These are phyloP conservation scores for Rubia peregrina DNA, from an alignment of 305 asterid species.

Conservation along the genomic window DNA sequence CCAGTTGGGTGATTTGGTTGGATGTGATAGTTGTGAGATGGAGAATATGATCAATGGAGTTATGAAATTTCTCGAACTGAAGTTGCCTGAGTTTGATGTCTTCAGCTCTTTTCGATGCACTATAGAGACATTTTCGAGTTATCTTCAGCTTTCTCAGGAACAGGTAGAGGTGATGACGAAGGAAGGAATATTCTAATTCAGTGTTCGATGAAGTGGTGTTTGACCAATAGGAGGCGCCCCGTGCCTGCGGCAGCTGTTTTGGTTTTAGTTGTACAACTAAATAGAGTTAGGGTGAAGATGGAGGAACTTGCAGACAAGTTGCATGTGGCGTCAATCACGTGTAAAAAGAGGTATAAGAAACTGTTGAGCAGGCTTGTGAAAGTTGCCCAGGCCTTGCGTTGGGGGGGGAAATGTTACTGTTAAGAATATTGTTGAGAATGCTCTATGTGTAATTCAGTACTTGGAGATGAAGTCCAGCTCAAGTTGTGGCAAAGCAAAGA, in stretches of 20 bases:
- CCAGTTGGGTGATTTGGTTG: conserved; percentile 40
- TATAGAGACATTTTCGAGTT: conserved; percentile 29
- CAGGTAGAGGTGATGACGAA: conserved; percentile 39
- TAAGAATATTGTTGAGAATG: conserved; percentile 64
- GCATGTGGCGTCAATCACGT: conserved; percentile 42
- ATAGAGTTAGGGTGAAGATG: conserved; percentile 40
- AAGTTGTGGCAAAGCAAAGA: conserved; percentile 17
- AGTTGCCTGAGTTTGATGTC: conserved; percentile 63
- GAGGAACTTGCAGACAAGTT: conserved; percentile 51
- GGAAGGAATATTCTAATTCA: conserved; percentile 75
- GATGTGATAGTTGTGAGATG: conserved; percentile 50
- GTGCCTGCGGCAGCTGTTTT: conserved; percentile 76
- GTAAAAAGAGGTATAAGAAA: conserved; percentile 62
- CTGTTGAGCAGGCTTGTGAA: conserved; percentile 54
- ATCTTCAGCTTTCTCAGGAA: conserved; percentile 34
- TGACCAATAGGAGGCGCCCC: conserved; percentile 72
- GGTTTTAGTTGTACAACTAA: conserved; percentile 58
- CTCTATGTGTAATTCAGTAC: conserved; percentile 62
- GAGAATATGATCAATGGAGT: conserved; percentile 66
- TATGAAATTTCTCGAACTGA: conserved; percentile 44
- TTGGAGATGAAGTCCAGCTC: conserved; percentile 71
- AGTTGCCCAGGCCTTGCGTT: conserved; percentile 60
- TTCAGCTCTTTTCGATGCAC: conserved; percentile 41
- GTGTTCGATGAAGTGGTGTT: conserved; percentile 80
- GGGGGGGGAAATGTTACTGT: conserved; percentile 69